Evolutionary conservation across 2,329 filamentous ascomycete species (phyloP).

Genomic region (Botrytis medusae): DNA sequence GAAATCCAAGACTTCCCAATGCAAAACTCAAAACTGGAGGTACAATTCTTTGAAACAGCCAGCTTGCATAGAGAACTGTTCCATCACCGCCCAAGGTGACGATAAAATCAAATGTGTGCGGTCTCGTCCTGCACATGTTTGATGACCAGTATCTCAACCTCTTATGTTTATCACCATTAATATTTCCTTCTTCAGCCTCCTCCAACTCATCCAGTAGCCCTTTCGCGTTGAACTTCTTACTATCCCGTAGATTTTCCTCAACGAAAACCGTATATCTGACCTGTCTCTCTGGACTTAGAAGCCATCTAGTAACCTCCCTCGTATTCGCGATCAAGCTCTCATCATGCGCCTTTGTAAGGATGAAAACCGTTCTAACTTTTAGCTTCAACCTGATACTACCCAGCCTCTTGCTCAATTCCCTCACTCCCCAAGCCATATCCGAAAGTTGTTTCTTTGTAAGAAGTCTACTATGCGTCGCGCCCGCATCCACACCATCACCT

Average conservation of each 20-base stretch:
- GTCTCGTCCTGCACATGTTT: slow-evolving; percentile 71
- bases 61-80: slow-evolving; percentile 94
- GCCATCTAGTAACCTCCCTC: slow-evolving; percentile 74
- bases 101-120: slow-evolving; percentile 90
- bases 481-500: slow-evolving; percentile 24
- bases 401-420: slow-evolving; percentile 83
- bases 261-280: slow-evolving; percentile 77
- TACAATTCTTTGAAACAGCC: slow-evolving; percentile 94
- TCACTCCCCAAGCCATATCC: slow-evolving; percentile 95
- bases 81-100: slow-evolving; percentile 92
- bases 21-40: slow-evolving; percentile 91
- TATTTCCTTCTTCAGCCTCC: slow-evolving; percentile 44
- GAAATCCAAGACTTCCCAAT: slow-evolving; percentile 86
- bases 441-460: slow-evolving; percentile 92
- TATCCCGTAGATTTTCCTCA: slow-evolving; percentile 70
- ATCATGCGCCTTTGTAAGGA: slow-evolving; percentile 92
- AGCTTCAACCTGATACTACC: slow-evolving; percentile 81
- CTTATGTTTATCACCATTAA: slow-evolving; percentile 37
- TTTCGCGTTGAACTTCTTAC: slow-evolving; percentile 71
- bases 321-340: slow-evolving; percentile 75
- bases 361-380: slow-evolving; percentile 77
- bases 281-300: slow-evolving; percentile 69
- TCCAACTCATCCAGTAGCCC: slow-evolving; percentile 65
- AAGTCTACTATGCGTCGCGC: slow-evolving; percentile 59
- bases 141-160: slow-evolving; percentile 81